Evolutionary conservation across 495 filamentous ascomycete species (phyloP).

Genomic region (Lasiosphaeriaceae sp.): DNA sequence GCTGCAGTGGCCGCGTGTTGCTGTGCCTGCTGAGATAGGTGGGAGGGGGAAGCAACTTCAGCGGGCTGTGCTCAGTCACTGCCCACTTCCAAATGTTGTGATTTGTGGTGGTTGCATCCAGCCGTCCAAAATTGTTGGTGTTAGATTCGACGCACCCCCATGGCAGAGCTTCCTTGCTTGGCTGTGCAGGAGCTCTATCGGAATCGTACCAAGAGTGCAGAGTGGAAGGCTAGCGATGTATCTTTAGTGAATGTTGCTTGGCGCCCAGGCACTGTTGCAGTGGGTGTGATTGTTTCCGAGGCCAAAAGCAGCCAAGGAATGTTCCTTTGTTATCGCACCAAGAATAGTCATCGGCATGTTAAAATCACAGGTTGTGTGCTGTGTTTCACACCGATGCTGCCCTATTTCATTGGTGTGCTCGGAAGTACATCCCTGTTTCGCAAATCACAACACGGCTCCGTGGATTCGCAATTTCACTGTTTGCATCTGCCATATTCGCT

Average conservation of each 20-base stretch:
- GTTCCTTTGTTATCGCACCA: conserved; percentile 4
- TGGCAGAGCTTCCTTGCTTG: conserved; percentile 1
- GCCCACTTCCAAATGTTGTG: too few species aligned
- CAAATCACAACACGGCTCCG: too few species aligned
- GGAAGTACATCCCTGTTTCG: too few species aligned
- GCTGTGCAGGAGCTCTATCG: not conserved
- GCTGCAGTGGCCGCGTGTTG: too few species aligned
- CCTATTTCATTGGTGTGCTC: not conserved
- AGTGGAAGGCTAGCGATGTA: not conserved
- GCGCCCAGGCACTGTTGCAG: too few species aligned
- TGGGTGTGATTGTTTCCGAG: not conserved
- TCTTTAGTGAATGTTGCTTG: not conserved
- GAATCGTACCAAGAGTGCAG: not conserved
- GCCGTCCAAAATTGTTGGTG: not conserved
- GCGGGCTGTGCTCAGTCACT: too few species aligned
- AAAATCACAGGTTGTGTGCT: not conserved
- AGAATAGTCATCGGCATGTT: not conserved
- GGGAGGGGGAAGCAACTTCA: not conserved
- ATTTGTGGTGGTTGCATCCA: not conserved
- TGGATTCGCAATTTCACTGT: too few species aligned
- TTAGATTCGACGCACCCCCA: conserved; percentile 1
- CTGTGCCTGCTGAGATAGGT: not conserved
- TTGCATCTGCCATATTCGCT: too few species aligned
- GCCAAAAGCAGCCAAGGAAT: too few species aligned
- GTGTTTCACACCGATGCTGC: not conserved